These are phyloP conservation scores for Rhodotorula sphaerocarpa DNA, from an alignment of 768 basidiomycete species.

Conservation along the genomic window DNA sequence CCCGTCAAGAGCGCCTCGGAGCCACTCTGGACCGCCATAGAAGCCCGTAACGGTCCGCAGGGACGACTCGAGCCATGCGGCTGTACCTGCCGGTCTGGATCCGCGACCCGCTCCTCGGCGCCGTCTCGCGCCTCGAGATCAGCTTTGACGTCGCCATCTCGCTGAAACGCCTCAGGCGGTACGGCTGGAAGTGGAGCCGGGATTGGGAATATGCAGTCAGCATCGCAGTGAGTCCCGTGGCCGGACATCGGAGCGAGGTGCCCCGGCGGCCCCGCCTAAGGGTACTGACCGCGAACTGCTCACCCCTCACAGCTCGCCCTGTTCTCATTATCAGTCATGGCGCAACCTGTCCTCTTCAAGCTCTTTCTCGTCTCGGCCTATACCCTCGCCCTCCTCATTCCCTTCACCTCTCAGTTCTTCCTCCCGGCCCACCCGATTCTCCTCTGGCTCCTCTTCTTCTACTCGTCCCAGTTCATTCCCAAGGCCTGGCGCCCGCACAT, in stretches of 20 bases:
- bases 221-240: neutral
- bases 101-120: conserved; percentile 20
- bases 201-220: conserved; percentile 33
- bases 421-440: conserved; percentile 74
- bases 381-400: conserved; percentile 61
- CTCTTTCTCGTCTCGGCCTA: conserved; percentile 60
- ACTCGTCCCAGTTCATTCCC: conserved; percentile 78
- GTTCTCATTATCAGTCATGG: conserved; percentile 32
- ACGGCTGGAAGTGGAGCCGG: conserved; percentile 29
- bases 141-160: conserved; percentile 33
- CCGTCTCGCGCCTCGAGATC: conserved; percentile 36
- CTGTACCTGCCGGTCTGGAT: conserved; percentile 17
- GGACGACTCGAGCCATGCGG: conserved; percentile 2
- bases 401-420: conserved; percentile 58
- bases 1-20: neutral
- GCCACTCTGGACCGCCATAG: neutral
- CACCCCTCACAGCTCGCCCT: conserved; percentile 23
- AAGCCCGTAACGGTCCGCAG: too few relatives aligned
- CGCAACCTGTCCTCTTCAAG: conserved; percentile 45
- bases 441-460: conserved; percentile 77
- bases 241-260: too few relatives aligned
- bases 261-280: neutral
- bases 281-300: neutral
- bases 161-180: conserved; percentile 24
- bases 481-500: conserved; percentile 61